phyloP scores from a whole-genome alignment of 164 flowering plant species.

The Stephania yunnanensis region DNA sequence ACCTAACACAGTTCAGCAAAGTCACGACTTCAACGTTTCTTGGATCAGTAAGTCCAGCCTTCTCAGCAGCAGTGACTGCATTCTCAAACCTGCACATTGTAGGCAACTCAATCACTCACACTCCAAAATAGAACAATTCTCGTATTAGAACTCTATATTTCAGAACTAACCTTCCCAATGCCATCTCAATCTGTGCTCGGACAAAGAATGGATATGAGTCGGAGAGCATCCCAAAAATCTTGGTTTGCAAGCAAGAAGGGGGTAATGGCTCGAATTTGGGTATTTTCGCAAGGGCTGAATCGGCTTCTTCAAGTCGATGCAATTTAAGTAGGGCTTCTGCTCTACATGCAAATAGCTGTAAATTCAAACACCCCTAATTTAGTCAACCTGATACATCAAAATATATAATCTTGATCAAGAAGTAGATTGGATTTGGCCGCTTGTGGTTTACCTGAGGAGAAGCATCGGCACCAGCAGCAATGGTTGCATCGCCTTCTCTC shows the following conservation, averaged over 20 bases:
- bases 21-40: conserved; percentile 45
- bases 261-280: conserved; percentile 37
- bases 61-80: conserved; percentile 65
- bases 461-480: conserved; percentile 68
- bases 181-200: conserved; percentile 59
- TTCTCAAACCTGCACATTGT: conserved; percentile 78
- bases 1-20: conserved; percentile 51
- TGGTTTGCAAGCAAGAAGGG: conserved; percentile 32
- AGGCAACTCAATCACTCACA: conserved; percentile 35
- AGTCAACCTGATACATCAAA: conserved; percentile 1
- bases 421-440: not conserved
- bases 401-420: not conserved
- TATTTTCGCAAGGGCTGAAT: conserved; percentile 32
- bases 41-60: conserved; percentile 69
- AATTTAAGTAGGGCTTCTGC: conserved; percentile 85
- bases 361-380: conserved; percentile 16
- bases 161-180: conserved; percentile 74
- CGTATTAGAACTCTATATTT: conserved; percentile 15
- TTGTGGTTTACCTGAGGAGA: conserved; percentile 60
- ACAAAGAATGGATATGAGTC: conserved; percentile 53
- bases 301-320: conserved; percentile 67
- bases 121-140: conserved; percentile 8
- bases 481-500: conserved; percentile 80
- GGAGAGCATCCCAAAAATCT: conserved; percentile 54
- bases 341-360: conserved; percentile 73